phyloP scores from a whole-genome alignment of 2,329 filamentous ascomycete species.

The Ophiostoma pallidulum region DNA sequence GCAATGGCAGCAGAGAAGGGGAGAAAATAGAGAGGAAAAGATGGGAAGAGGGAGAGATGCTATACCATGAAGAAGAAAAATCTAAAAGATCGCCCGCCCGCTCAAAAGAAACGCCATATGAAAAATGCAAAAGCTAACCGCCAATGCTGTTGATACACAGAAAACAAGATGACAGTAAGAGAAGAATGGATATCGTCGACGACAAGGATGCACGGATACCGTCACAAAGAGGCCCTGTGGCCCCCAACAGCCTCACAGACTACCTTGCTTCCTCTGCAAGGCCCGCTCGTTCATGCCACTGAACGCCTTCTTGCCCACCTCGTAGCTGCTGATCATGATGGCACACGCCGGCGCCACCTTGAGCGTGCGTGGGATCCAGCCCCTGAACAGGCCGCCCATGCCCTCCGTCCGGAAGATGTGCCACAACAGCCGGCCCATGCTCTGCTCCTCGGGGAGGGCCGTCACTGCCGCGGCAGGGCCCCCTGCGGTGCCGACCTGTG shows the following conservation, averaged over 20 bases:
- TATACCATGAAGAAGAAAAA: background rate
- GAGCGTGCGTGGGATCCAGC: slow-evolving; percentile 82
- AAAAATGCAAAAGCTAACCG: background rate
- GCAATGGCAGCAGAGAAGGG: background rate
- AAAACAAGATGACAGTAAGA: background rate
- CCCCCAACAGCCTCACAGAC: background rate
- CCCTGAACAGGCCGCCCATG: slow-evolving; percentile 69
- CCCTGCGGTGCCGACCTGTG: slow-evolving; percentile 18
- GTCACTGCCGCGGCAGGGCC: slow-evolving; percentile 25
- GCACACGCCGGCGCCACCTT: slow-evolving; percentile 95
- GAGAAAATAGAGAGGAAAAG: background rate
- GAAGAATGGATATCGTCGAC: background rate
- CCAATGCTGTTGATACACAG: background rate
- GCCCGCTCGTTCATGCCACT: slow-evolving; percentile 57
- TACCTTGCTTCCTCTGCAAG: slow-evolving; percentile 16
- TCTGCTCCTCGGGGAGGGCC: slow-evolving; percentile 58
- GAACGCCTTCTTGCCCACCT: slow-evolving; percentile 87
- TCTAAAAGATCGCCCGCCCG: background rate
- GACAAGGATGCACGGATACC: background rate
- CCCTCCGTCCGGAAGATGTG: slow-evolving; percentile 89
- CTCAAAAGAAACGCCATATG: background rate
- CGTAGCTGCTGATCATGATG: slow-evolving; percentile 98
- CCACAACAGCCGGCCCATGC: slow-evolving; percentile 75
- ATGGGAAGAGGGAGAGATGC: background rate
- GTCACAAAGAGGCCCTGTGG: too few relatives aligned